Base-by-base conservation (phyloP, 2,329 filamentous ascomycete genomes). In the Geosmithia putterillii region DNA sequence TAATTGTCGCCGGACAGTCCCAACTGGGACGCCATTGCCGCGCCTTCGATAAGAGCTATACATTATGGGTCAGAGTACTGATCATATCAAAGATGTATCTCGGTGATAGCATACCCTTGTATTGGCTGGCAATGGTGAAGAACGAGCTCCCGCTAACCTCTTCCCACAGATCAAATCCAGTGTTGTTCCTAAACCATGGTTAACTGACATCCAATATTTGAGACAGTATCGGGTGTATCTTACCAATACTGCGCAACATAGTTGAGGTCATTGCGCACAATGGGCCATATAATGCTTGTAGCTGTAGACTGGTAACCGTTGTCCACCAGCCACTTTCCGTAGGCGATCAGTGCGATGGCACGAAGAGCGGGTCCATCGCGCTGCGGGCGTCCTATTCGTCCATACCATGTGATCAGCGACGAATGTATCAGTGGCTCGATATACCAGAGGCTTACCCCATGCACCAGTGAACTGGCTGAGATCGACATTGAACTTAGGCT, bases 91-190 rank as follows among this genome's bases (percentile, higher is more conserved):
- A 25, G 18, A 38, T 38, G 15, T 38, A 19, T 77, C 71, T 10
- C 7, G 32, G 21, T 34, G 18, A 14, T 10, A 3, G 17, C 41
- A 9, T 89, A 19, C 78, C 72, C 63, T 41, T 46, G 57, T 90
- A 79, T 46, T 84, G 77, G 37, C 73, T 72, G 3, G 79, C 75
- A 32, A 79, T 65, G 1, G 86, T 92, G 61, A 90, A 94, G 67
- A 89, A 92, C 0, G 83, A 88, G 20, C 75, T 81, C 36, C 84
- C 83, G 20, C 69, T 66, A 14, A 89, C 76, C 57, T 92, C 86
- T 57, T 92, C 86, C 86, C 86, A 92, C 3, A 94, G 70, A 57
- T 94, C 86, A 53, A 79, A 92, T 6, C 74, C 73, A 0, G 72
- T 74, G 48, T 68, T 60, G 54, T 75, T 76, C 77, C 82, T 86